phyloP scores from a whole-genome alignment of 371 early-diverging fungal species.

The Rhizopus stolonifer region DNA sequence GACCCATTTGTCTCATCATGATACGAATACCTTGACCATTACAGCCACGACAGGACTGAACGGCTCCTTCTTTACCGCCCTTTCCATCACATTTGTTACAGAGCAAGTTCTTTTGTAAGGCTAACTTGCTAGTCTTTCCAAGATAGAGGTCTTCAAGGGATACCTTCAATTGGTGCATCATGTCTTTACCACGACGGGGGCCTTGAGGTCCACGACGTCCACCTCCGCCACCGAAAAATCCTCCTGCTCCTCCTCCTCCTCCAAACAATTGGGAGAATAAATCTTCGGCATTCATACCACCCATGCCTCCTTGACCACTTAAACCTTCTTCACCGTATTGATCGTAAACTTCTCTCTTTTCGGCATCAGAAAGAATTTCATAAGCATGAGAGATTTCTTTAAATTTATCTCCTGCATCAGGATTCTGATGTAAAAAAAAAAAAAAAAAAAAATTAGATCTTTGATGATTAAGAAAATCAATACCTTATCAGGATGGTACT shows the following conservation, averaged over 20 bases:
- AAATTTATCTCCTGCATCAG: conserved; percentile 84
- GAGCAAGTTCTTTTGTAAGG: conserved; percentile 81
- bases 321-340: conserved; percentile 82
- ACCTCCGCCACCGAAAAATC: conserved; percentile 59
- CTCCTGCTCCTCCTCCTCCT: conserved; percentile 76
- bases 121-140: conserved; percentile 88
- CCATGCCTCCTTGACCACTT: conserved; percentile 55
- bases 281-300: conserved; percentile 63
- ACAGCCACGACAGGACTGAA: conserved; percentile 70
- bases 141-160: conserved; percentile 92
- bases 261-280: conserved; percentile 41
- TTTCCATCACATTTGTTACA: conserved; percentile 81
- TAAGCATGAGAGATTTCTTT: conserved; percentile 92
- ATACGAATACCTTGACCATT: conserved; percentile 83
- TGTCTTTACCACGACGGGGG: conserved; percentile 75
- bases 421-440: conserved; percentile 46
- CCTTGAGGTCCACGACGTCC: conserved; percentile 60
- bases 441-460: background rate
- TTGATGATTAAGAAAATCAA: too few species aligned
- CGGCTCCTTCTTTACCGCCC: conserved; percentile 68
- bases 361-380: conserved; percentile 85
- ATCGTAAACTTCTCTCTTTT: conserved; percentile 76
- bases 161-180: conserved; percentile 76
- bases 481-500: conserved; percentile 94
- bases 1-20: conserved; percentile 90